phyloP scores from a whole-genome alignment of 257 asterid species.

The Solanum ahanhuiri region DNA sequence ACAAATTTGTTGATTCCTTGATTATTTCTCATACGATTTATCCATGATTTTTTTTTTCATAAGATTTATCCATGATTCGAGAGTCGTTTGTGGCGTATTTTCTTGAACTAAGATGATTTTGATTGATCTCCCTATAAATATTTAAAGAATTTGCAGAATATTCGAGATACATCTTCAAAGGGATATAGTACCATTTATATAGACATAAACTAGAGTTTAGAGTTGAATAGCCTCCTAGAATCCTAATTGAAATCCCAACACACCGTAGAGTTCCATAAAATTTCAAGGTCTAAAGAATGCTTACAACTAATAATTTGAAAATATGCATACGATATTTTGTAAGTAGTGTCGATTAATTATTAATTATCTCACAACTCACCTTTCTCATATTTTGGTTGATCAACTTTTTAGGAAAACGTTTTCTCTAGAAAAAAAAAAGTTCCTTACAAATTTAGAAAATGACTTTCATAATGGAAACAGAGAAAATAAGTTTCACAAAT shows the following conservation, averaged over 20 bases:
- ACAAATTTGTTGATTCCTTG: no score
- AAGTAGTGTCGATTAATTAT: background rate
- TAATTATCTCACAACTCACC: background rate
- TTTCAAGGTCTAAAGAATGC: background rate
- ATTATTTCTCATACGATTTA: background rate
- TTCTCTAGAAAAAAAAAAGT: no score
- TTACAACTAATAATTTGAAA: background rate
- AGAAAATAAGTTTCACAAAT: background rate
- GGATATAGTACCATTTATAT: background rate
- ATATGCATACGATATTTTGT: background rate
- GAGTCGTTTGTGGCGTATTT: no score
- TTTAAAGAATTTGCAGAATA: no score
- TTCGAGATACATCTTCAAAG: background rate
- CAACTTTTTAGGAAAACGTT: background rate
- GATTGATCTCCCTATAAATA: background rate
- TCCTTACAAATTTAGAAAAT: background rate
- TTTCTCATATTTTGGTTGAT: background rate
- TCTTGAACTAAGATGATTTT: background rate
- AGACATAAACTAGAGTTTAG: background rate
- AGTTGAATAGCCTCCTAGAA: no score
- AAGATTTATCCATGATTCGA: background rate
- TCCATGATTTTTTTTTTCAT: no score
- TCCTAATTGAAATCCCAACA: background rate
- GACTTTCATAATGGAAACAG: background rate
- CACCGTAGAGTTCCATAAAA: background rate